Base-by-base conservation (phyloP, 805 yeast species). In the Candida wancherniae region DNA sequence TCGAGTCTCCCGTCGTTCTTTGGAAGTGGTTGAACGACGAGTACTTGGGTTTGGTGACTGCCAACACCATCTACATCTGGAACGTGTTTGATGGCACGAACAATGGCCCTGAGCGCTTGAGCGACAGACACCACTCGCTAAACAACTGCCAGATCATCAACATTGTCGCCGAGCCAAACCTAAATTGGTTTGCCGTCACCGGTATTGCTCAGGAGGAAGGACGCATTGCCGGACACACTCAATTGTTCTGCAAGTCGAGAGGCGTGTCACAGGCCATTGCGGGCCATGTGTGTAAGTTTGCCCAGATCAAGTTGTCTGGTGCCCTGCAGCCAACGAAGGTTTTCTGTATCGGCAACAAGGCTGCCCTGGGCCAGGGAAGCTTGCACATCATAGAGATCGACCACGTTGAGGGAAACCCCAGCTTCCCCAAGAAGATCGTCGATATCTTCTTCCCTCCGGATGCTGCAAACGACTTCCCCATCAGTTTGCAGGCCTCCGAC, bases 371-470 rank as follows among this genome's bases (percentile, higher is more conserved):
- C 19, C 71, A 66, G 48, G 90, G 90, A 37, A 68, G 71, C 41
- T 71, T 92, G 57, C 95, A 88, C 61, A 77, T 92, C 46, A 84
- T 90, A 45, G 98, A 94, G 67, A 92, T 94, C 51, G 99, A 92
- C 58, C 97, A 92, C 57, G 84, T 79, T 47, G 83, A 82, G 12
- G 80, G 79, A 34, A 75, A 80, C 48, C 95, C 97, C n/a, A 67
- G 71, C 14, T 92, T 83, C 67, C 73, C 75, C 39, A 92, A 94
- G 73, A 87, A 87, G 60, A 76, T 84, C 26, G 92, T 84, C 28
- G 97, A 90, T 50, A 79, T 92, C 40, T 92, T 84, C 63, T 87
- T 90, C 75, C 98, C 98, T 20, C 88, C 95, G 16, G 98, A 94
- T 64, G 95, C 95, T 27, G 71, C 84, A 23, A 84, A 83, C 57